phyloP scores from a whole-genome alignment of 2,329 filamentous ascomycete genomes.

The Alternaria hordeiaustralica region DNA sequence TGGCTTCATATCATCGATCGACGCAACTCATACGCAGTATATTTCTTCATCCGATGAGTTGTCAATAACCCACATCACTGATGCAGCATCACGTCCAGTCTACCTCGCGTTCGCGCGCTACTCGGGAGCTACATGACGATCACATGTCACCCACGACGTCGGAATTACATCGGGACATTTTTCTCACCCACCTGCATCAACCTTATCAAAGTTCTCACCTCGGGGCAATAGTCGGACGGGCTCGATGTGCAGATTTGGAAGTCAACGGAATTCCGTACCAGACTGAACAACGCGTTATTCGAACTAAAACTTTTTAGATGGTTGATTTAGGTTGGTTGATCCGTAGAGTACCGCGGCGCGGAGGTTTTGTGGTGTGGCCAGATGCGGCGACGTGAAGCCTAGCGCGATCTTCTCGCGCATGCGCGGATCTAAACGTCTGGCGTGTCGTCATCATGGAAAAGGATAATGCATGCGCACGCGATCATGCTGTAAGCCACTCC shows the following conservation, averaged over 20 bases:
- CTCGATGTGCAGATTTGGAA: background rate
- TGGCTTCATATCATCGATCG: background rate
- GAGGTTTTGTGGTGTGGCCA: background rate
- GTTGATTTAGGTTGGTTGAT: background rate
- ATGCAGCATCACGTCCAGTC: background rate
- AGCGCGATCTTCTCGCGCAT: background rate
- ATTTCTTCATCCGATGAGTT: background rate
- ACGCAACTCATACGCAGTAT: background rate
- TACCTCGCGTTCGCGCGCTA: background rate
- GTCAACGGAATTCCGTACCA: background rate
- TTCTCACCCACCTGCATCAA: background rate
- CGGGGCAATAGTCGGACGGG: background rate
- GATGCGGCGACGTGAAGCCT: background rate
- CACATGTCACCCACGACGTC: slow-evolving; percentile 2
- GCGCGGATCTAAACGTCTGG: background rate
- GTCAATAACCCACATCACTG: background rate
- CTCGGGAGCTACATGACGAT: background rate
- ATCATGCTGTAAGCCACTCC: background rate
- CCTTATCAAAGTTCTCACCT: background rate
- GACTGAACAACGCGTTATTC: background rate
- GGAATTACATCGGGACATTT: background rate
- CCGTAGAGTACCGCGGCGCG: background rate
- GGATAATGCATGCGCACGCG: background rate
- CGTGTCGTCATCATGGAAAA: slow-evolving; percentile 5
- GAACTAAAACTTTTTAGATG: background rate